Evolutionary conservation across 345 rosid genomes (phyloP).

Genomic region (Rhizophora apiculata): DNA sequence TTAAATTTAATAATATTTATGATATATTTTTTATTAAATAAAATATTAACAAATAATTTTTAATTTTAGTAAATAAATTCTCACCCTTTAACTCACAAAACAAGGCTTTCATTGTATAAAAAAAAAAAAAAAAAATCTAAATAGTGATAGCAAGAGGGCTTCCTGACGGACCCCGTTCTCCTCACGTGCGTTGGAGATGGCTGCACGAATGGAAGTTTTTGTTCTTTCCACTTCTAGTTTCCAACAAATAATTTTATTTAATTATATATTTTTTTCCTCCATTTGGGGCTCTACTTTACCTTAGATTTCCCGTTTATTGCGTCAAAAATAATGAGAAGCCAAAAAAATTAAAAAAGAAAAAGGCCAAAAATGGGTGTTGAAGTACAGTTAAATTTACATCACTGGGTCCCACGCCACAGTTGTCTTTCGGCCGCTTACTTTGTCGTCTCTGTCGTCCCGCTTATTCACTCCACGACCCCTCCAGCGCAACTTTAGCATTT

Average conservation of each 20-base stretch:
- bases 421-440: slow-evolving; percentile 40
- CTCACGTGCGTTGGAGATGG: slow-evolving; percentile 33
- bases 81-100: too few relatives aligned
- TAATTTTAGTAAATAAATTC: too few relatives aligned
- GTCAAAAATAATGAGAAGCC: neutral
- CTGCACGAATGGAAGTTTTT: slow-evolving; percentile 33
- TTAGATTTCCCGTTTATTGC: too few relatives aligned
- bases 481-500: slow-evolving; percentile 10
- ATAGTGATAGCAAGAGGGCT: neutral
- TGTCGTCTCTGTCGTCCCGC: slow-evolving; percentile 31
- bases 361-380: neutral
- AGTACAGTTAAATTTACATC: slow-evolving; percentile 15
- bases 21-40: too few relatives aligned
- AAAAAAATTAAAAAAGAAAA: neutral
- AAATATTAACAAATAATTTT: too few relatives aligned
- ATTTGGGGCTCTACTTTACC: too few relatives aligned
- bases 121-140: too few relatives aligned
- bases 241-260: neutral
- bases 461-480: neutral
- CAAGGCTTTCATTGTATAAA: too few relatives aligned
- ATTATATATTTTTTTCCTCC: too few relatives aligned
- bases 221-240: slow-evolving; percentile 11
- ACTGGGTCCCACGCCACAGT: slow-evolving; percentile 34
- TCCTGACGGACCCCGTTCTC: slow-evolving; percentile 40
- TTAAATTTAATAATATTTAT: too few relatives aligned